Base-by-base conservation (phyloP, 108 stramenopile species). In the Pseudonitzschia pungens region DNA sequence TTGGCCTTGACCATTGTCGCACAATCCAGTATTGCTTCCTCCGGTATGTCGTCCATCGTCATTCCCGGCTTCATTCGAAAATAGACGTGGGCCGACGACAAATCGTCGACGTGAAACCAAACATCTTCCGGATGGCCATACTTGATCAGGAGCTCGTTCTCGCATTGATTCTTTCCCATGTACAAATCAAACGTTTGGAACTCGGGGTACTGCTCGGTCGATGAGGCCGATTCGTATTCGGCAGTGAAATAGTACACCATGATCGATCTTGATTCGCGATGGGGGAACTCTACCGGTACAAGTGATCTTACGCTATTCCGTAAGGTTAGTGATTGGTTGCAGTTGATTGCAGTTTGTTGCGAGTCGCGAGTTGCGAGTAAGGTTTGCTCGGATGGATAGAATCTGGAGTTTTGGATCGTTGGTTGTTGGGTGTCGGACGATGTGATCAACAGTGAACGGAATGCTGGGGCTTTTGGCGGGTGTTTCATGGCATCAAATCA, bases 71-170 rank as follows among this genome's bases (percentile, higher is more conserved):
- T 87, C 73, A 97, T 84, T n/a, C 99, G 90, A 42, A 99, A 48
- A 67, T 44, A 67, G 9, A 67, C 60, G 36, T 62, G 60, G 18
- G 60, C 60, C 9, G 33, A 40, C 5, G 33, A 40, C 29, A 62
- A 33, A 14, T 33, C 33, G 4, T 62, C 60, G 9, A 62, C 98
- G 74, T 99, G 98, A 71, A 98, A 99, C 97, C 96, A 98, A 18
- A 62, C 60, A 74, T 74, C 80, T 80, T 89, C 89, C 10, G 86
- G 85, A 1, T 69, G 78, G 29, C 98, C 98, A 73, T 98, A 97
- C 65, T 97, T 95, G 81, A 99, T 99, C 57, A 99, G 84, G 56
- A 95, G 91, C 83, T 99, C 99, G 75, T 99, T 99, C 83, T 99
- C 99, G 70, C 85, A 94, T 74, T 95, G 87, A 84, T 95, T 91